phyloP scores from a whole-genome alignment of 352 stramenopile genomes.

The Lagenidium sp. region DNA sequence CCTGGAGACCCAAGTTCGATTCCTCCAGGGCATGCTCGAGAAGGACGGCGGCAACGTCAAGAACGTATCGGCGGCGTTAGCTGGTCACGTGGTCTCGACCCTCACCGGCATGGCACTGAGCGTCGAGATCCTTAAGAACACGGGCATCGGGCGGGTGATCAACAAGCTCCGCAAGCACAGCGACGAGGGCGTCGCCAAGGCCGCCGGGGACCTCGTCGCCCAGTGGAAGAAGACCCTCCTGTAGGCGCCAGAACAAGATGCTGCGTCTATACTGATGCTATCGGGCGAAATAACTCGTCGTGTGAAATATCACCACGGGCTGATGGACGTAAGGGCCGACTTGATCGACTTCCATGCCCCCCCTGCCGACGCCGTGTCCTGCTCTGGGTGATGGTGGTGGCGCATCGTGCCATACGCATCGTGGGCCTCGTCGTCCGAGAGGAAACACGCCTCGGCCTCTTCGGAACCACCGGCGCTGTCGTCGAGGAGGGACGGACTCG shows the following conservation, averaged over 20 bases:
- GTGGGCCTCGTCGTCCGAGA: constrained; percentile 62
- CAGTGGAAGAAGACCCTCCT: constrained; percentile 85
- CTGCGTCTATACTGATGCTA: too few species aligned
- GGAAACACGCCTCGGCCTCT: constrained; percentile 66
- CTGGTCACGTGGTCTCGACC: constrained; percentile 59
- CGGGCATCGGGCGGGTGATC: constrained; percentile 70
- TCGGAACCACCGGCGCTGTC: constrained; percentile 6
- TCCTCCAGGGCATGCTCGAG: constrained; percentile 67
- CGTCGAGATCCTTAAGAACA: constrained; percentile 80
- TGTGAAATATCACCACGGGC: constrained; percentile 59
- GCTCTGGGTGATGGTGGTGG: constrained; percentile 15
- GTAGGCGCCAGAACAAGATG: constrained; percentile 15
- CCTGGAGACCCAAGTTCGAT: constrained; percentile 52
- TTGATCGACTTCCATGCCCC: constrained; percentile 43
- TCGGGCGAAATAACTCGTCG: too few species aligned
- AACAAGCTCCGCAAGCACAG: constrained; percentile 83
- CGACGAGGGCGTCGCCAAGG: constrained; percentile 46
- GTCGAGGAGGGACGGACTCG: background rate
- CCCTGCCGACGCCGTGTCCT: constrained; percentile 18
- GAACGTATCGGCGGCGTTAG: constrained; percentile 50
- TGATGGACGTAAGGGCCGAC: constrained; percentile 56
- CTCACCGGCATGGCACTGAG: constrained; percentile 61
- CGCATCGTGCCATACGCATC: constrained; percentile 49
- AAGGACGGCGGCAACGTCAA: constrained; percentile 64
- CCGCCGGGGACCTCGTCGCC: constrained; percentile 56